Percentiles rank a stretch among this genome's conserved stretches.
These are phyloP conservation scores for Russula olivacea DNA, from an alignment of 768 basidiomycete species.

Conservation along the genomic window DNA sequence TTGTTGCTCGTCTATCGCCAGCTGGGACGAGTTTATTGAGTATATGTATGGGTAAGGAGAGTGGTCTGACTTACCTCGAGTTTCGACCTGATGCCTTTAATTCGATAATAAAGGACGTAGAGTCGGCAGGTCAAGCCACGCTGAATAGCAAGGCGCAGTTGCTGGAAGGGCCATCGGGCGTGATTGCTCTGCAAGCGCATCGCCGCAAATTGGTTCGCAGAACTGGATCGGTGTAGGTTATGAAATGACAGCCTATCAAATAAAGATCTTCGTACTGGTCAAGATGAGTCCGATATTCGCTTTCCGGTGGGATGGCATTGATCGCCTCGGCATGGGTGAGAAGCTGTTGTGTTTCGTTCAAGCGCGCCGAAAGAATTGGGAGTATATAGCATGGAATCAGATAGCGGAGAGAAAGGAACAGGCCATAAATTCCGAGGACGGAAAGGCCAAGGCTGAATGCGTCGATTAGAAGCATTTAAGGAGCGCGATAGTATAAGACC, in stretches of 20 bases:
- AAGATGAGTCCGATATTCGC: not conserved
- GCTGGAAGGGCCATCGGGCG: not conserved
- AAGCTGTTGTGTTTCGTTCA: not conserved
- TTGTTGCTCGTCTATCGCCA: not conserved
- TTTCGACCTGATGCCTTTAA: not conserved
- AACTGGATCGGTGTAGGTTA: not conserved
- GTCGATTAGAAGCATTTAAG: not conserved
- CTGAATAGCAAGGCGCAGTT: not conserved
- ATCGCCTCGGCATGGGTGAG: not conserved
- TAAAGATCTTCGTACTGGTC: not conserved
- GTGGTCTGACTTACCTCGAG: not conserved
- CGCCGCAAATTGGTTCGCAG: not conserved
- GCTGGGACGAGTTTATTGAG: not conserved
- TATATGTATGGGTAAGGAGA: not conserved
- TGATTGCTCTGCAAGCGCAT: constrained; percentile 2
- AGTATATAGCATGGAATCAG: not conserved
- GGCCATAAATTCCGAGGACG: not conserved
- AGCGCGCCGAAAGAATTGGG: not conserved
- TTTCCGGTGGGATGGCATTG: not conserved
- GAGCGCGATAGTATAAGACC: not conserved
- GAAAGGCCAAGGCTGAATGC: not conserved
- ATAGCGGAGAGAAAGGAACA: not conserved
- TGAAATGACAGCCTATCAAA: not conserved
- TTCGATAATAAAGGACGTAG: not conserved
- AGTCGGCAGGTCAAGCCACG: not conserved